Evolutionary conservation across 352 stramenopile species (phyloP).

Genomic region (Thalassiosira ordinaria): DNA sequence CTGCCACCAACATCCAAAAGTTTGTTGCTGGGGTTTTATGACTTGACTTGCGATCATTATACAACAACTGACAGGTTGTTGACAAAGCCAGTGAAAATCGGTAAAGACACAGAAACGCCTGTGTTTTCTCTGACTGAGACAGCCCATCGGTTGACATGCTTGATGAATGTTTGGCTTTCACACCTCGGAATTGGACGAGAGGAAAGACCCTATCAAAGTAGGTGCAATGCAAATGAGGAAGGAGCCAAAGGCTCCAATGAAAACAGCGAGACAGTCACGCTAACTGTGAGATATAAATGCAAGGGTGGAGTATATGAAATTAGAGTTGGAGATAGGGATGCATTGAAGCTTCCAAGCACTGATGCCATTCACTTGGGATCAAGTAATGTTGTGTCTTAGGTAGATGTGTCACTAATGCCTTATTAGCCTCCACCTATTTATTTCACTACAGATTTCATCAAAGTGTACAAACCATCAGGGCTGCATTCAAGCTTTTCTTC

Average conservation of each 20-base stretch:
- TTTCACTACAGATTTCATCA: too few relatives aligned
- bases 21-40: constrained; percentile 54
- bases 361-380: constrained; percentile 33
- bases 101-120: not conserved
- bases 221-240: not conserved
- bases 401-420: too few relatives aligned
- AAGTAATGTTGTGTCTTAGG: constrained; percentile 36
- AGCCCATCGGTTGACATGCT: not conserved
- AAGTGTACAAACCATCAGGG: constrained; percentile 82
- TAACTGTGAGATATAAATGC: constrained; percentile 56
- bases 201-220: not conserved
- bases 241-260: too few relatives aligned
- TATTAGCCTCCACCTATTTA: too few relatives aligned
- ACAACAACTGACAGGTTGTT: not conserved
- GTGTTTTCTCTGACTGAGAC: not conserved
- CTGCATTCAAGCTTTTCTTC: constrained; percentile 83
- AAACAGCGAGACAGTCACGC: not conserved
- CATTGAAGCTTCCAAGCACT: constrained; percentile 40
- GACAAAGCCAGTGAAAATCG: not conserved
- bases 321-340: constrained; percentile 36
- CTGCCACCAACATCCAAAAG: constrained; percentile 45
- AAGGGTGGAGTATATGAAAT: constrained; percentile 47
- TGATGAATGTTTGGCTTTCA: not conserved
- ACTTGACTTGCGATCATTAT: constrained; percentile 11
- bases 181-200: not conserved